Base-by-base conservation (phyloP, 345 rosid species). In the Dipteronia dyeriana region DNA sequence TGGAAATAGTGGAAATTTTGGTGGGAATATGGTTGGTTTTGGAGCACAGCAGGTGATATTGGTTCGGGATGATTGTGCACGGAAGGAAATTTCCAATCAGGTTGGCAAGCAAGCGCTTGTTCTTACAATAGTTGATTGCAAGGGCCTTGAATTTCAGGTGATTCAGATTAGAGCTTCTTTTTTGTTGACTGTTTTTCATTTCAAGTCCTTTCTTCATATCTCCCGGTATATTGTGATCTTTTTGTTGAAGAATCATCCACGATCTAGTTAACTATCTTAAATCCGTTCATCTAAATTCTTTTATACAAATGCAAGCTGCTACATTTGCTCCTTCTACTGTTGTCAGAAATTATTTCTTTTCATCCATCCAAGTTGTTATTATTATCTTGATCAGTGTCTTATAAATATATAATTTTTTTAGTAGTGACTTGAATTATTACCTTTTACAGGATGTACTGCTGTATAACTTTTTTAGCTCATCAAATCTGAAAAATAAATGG, bases 71-170 rank as follows among this genome's bases (percentile, higher is more conserved):
- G 87, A 86, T 57, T 6, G 13, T 73, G 85, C 76, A 1, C 80
- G 78, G 66, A 75, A 77, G 39, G 86, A 81, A 70, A 74, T 84
- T 23, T 60, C 66, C 13, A 63, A 73, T 26, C 54, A 63, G 53
- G 82, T 86, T n/a, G 85, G 87, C 54, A 86, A 86, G 70, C 86
- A 88, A 59, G 91, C 91, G 45, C 89, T 88, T 73, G 82, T 86
- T 29, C 68, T 86, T 75, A 88, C 86, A 8, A 71, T 84, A 22
- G 51, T 86, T 20, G 89, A 88, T 53, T 78, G 91, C 82, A 88
- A 84, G 78, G 91, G 91, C 65, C 70, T 88, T 22, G 89, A 88
- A 77, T 88, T 88, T 79, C 86, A 84, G 91, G 91, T 86, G 4
- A 56, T 66, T 66, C 22, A 66, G 19, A 72, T 10, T 4, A 9